These are phyloP conservation scores for Hibiscus mutabilis DNA, from an alignment of 345 rosid species.

Conservation along the genomic window DNA sequence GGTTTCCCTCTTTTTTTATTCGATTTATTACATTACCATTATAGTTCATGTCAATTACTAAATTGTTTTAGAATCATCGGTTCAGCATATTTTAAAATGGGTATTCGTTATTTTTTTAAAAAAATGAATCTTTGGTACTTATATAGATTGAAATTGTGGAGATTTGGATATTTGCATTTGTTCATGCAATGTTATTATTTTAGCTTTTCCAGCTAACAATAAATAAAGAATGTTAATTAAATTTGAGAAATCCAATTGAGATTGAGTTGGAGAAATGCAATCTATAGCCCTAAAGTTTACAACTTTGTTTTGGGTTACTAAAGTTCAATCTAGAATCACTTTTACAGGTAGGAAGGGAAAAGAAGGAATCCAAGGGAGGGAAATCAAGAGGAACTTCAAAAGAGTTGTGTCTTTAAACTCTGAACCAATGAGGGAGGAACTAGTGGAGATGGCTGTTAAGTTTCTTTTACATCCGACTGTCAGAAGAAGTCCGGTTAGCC, in stretches of 20 bases:
- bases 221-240: neutral
- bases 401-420: slow-evolving; percentile 1
- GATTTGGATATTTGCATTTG: neutral
- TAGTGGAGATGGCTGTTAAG: slow-evolving; percentile 25
- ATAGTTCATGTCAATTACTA: neutral
- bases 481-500: slow-evolving; percentile 14
- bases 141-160: neutral
- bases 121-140: too few relatives aligned
- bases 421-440: slow-evolving; percentile 20
- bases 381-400: neutral
- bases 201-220: neutral
- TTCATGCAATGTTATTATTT: neutral
- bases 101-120: too few relatives aligned
- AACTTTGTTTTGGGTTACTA: neutral
- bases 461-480: slow-evolving; percentile 22
- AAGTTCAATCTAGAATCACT: neutral
- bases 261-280: neutral
- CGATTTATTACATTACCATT: neutral
- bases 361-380: neutral
- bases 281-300: neutral
- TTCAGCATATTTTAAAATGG: too few relatives aligned
- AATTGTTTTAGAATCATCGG: too few relatives aligned
- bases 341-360: neutral
- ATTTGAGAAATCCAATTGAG: neutral
- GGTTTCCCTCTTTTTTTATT: neutral